These are phyloP conservation scores for Aspergillus biplanus DNA, from an alignment of 495 filamentous ascomycete species.

Conservation along the genomic window DNA sequence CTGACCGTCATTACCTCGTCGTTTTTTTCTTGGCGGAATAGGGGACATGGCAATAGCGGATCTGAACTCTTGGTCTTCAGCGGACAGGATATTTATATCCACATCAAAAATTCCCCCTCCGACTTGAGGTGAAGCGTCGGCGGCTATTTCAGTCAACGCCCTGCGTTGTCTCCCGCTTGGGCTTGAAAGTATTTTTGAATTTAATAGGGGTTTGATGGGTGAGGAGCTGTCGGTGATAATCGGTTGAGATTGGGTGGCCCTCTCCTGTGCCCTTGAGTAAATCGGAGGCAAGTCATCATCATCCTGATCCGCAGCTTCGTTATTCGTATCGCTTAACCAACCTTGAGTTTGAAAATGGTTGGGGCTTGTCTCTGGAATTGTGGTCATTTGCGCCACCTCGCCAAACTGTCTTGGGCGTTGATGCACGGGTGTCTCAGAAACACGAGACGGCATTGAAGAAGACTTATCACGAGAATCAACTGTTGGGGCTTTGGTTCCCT, in stretches of 20 bases:
- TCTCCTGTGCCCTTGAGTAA: slow-evolving; percentile 27
- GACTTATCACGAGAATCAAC: slow-evolving; percentile 31
- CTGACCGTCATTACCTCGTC: slow-evolving; percentile 42
- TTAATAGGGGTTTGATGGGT: slow-evolving; percentile 32
- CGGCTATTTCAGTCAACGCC: slow-evolving; percentile 50
- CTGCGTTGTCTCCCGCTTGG: slow-evolving; percentile 49
- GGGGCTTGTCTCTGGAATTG: slow-evolving; percentile 49
- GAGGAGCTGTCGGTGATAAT: slow-evolving; percentile 33
- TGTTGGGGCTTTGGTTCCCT: slow-evolving; percentile 10
- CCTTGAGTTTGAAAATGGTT: slow-evolving; percentile 29
- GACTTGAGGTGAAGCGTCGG: slow-evolving; percentile 46
- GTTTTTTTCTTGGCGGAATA: slow-evolving; percentile 42
- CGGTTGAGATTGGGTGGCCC: slow-evolving; percentile 31
- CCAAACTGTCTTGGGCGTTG: slow-evolving; percentile 26
- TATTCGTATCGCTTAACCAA: slow-evolving; percentile 34
- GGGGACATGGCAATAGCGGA: slow-evolving; percentile 41
- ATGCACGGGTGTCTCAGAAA: slow-evolving; percentile 47
- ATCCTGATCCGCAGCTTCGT: slow-evolving; percentile 38
- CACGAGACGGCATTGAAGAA: slow-evolving; percentile 47
- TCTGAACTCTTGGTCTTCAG: slow-evolving; percentile 49
- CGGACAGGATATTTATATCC: slow-evolving; percentile 45
- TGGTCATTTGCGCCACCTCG: slow-evolving; percentile 38
- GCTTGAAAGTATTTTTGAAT: slow-evolving; percentile 43
- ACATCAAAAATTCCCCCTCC: slow-evolving; percentile 40
- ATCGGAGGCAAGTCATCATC: slow-evolving; percentile 49